Base-by-base conservation (phyloP, 495 filamentous ascomycete genomes). In the Penicillium malachiteum region DNA sequence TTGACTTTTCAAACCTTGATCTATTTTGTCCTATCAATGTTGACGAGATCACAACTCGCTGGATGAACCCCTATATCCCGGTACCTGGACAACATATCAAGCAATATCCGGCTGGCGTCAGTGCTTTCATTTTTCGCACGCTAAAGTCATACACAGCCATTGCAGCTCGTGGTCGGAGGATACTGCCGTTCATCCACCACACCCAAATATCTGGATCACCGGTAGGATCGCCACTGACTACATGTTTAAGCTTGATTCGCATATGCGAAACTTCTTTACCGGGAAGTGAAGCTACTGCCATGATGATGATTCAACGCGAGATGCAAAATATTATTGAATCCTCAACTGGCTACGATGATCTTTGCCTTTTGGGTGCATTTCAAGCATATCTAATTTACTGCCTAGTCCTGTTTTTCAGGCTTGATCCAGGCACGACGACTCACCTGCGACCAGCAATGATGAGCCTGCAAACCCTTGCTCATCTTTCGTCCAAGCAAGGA, bases 371-470 rank as follows among this genome's bases (percentile, higher is more conserved):
- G 0, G 69, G 68, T 7, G 75, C 76, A 3, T 79, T 79, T 50
- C 78, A 80, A 56, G 75, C 77, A 1, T 81, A 78, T 54, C 64
- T 81, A 0, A 67, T 80, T 11, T 81, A 79, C 50, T 57, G 66
- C 0, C 70, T 79, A 62, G 66, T 72, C 5, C 41, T 75, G 7
- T 79, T 78, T 46, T 80, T 78, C 47, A 56, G 49, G 3, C 59
- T 73, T 6, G 49, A 54, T 21, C 55, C 72, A 49, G 50, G 55
- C 26, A 34, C 59, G 1, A 48, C 50, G 32, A 54, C 63, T 0
- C 65, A 69, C 33, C 65, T 77, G 46, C 71, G 73, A 18, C 57
- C 68, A 45, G 64, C 69, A 3, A 75, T 78, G 65, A 77, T 78
- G 55, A 75, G 68, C 50, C 66, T 79, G 7, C 75, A 79, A 58